Conservation (phyloP, 768 basidiomycete genomes). For the Hortiboletus flavorubellus region DNA sequence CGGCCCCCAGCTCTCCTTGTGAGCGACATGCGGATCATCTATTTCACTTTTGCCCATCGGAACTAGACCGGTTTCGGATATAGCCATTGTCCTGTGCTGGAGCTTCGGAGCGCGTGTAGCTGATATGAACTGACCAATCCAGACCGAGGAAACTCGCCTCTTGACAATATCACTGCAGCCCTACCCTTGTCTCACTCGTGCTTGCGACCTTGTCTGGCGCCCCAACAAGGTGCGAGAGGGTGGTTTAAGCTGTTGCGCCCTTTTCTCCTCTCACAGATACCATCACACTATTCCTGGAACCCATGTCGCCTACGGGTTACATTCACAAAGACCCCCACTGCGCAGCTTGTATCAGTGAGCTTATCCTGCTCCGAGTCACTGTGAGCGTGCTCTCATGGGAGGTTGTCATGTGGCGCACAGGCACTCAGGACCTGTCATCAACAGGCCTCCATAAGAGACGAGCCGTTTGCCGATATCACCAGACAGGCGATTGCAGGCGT, state of each 20-base stretch:
- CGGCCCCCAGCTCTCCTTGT: slow-evolving; percentile 4
- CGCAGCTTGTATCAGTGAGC: slow-evolving; percentile 17
- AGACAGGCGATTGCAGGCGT: slow-evolving; percentile 25
- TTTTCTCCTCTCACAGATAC: slow-evolving; percentile 1
- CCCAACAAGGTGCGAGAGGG: slow-evolving; percentile 25
- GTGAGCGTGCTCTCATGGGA: background rate
- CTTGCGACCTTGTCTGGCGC: slow-evolving; percentile 36
- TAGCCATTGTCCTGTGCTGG: slow-evolving; percentile 30
- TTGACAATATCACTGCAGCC: slow-evolving; percentile 16
- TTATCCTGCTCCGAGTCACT: background rate
- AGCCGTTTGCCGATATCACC: slow-evolving; percentile 25
- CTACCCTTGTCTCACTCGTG: slow-evolving; percentile 21
- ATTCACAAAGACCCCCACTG: slow-evolving; percentile 15
- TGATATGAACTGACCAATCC: slow-evolving; percentile 18
- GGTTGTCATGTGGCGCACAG: slow-evolving; percentile 12
- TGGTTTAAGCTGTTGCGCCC: slow-evolving; percentile 13
- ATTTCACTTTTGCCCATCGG: slow-evolving; percentile 18
- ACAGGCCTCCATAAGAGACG: slow-evolving; percentile 8
- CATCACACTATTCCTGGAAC: slow-evolving; percentile 4
- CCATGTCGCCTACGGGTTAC: slow-evolving; percentile 7
- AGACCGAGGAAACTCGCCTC: slow-evolving; percentile 7
- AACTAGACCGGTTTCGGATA: slow-evolving; percentile 37
- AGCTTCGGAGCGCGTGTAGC: slow-evolving; percentile 15
- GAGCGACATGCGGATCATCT: slow-evolving; percentile 20
- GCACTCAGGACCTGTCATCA: slow-evolving; percentile 1